phyloP scores from a whole-genome alignment of 208 protist genomes.

The Endotrypanum monterogeii region DNA sequence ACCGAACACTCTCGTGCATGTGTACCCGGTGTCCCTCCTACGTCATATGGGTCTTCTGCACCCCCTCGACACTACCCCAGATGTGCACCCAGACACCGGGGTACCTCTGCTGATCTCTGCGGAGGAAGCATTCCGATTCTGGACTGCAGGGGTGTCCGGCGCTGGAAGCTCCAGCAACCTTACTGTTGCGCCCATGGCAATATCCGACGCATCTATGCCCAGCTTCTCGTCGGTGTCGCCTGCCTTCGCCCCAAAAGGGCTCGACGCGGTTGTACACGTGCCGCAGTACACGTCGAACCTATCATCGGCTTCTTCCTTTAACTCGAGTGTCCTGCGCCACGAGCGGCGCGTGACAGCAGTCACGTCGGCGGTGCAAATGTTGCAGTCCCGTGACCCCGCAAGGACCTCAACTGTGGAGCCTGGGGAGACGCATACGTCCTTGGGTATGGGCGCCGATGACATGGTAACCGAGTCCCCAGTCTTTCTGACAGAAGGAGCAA shows the following conservation, averaged over 20 bases:
- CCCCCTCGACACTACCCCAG: constrained; percentile 27
- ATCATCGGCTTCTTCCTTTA: neutral
- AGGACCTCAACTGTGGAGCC: neutral
- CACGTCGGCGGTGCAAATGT: too few species aligned
- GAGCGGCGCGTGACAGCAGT: neutral
- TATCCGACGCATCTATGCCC: neutral
- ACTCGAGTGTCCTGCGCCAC: neutral
- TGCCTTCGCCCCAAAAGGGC: neutral
- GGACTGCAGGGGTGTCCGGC: neutral
- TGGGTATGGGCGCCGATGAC: neutral
- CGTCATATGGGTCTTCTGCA: constrained; percentile 43
- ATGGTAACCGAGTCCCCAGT: neutral
- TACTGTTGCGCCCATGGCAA: neutral
- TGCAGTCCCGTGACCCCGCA: neutral
- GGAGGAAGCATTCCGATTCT: constrained; percentile 36
- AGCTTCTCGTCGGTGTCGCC: neutral
- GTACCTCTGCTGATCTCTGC: constrained; percentile 29
- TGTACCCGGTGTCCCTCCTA: constrained; percentile 45
- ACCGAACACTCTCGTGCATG: constrained; percentile 41
- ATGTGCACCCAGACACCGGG: constrained; percentile 23
- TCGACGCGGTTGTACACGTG: neutral
- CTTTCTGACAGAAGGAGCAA: constrained; percentile 24
- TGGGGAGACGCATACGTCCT: neutral
- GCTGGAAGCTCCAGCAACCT: neutral
- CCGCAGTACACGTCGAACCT: neutral